Conservation (phyloP, 2,329 filamentous ascomycete species). For the Fusarium sp. region DNA sequence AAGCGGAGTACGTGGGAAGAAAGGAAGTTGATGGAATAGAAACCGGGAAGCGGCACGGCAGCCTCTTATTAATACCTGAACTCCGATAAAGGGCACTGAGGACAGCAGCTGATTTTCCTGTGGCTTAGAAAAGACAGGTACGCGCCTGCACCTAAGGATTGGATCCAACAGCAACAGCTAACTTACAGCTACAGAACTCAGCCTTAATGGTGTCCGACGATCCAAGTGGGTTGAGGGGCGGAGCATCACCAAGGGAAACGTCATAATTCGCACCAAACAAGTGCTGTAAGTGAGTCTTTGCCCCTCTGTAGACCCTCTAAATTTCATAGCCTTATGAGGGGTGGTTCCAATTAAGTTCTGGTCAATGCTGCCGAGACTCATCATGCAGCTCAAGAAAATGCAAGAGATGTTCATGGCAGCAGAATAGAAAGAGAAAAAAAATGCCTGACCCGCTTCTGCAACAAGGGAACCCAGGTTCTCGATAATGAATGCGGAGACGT, state of each 20-base stretch:
- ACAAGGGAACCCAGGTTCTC: slow-evolving; percentile 1
- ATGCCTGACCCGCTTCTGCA: slow-evolving; percentile 23
- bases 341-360: slow-evolving; percentile 21
- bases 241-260: slow-evolving; percentile 33
- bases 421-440: not conserved
- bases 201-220: slow-evolving; percentile 29
- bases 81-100: not conserved
- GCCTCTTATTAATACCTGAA: slow-evolving; percentile 30
- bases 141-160: slow-evolving; percentile 6
- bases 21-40: slow-evolving; percentile 2
- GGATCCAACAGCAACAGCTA: not conserved
- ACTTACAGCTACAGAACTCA: slow-evolving; percentile 20
- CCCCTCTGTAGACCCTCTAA: not conserved
- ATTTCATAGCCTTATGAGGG: slow-evolving; percentile 16
- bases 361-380: slow-evolving; percentile 12
- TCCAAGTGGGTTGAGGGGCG: slow-evolving; percentile 35
- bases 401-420: not conserved
- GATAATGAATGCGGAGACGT: not conserved
- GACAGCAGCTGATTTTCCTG: slow-evolving; percentile 2
- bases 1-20: slow-evolving; percentile 5
- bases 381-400: slow-evolving; percentile 8
- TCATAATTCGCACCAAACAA: slow-evolving; percentile 29
- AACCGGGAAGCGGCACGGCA: slow-evolving; percentile 13
- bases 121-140: slow-evolving; percentile 20
- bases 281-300: slow-evolving; percentile 6